These are phyloP conservation scores for Mycena olivaceomarginata DNA, from an alignment of 768 basidiomycete species.

Conservation along the genomic window DNA sequence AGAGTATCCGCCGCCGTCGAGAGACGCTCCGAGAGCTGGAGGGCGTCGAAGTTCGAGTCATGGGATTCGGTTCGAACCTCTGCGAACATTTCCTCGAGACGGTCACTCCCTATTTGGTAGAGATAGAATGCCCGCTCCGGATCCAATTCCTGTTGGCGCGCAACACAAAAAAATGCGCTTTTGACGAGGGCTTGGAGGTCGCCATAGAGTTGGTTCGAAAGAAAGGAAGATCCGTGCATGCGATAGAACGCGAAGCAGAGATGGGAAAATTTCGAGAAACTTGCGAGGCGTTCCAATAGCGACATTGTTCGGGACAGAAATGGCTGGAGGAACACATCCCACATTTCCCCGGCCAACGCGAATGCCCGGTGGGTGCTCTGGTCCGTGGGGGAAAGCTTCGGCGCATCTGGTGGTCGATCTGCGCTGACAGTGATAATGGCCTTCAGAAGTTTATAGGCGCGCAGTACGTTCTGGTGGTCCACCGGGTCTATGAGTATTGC, in stretches of 20 bases:
- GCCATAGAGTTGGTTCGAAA: slow-evolving; percentile 25
- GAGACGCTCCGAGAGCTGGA: slow-evolving; percentile 17
- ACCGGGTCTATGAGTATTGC: slow-evolving; percentile 13
- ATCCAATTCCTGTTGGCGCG: neutral
- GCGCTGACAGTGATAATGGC: slow-evolving; percentile 3
- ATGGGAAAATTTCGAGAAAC: slow-evolving; percentile 10
- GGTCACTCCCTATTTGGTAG: slow-evolving; percentile 14
- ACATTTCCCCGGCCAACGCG: slow-evolving; percentile 17
- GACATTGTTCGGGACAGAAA: neutral
- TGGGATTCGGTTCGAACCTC: slow-evolving; percentile 28
- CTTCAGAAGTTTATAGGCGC: slow-evolving; percentile 12
- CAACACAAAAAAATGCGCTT: slow-evolving; percentile 18
- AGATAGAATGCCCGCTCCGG: neutral
- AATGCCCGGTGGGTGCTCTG: neutral
- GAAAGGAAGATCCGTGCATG: slow-evolving; percentile 5
- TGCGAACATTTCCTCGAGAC: slow-evolving; percentile 12
- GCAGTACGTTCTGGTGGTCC: slow-evolving; percentile 21
- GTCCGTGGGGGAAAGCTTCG: neutral
- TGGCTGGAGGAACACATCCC: neutral
- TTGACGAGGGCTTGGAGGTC: slow-evolving; percentile 21
- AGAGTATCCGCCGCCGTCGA: slow-evolving; percentile 14
- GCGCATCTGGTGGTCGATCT: neutral
- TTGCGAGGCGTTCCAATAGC: neutral
- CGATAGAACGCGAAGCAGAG: slow-evolving; percentile 18
- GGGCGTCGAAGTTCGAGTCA: slow-evolving; percentile 15